A percentile compares a stretch with the other conserved stretches of the same genome.
These are phyloP conservation scores for Sparassis latifolia DNA, from an alignment of 1,284 basidiomycete species.

Conservation along the genomic window DNA sequence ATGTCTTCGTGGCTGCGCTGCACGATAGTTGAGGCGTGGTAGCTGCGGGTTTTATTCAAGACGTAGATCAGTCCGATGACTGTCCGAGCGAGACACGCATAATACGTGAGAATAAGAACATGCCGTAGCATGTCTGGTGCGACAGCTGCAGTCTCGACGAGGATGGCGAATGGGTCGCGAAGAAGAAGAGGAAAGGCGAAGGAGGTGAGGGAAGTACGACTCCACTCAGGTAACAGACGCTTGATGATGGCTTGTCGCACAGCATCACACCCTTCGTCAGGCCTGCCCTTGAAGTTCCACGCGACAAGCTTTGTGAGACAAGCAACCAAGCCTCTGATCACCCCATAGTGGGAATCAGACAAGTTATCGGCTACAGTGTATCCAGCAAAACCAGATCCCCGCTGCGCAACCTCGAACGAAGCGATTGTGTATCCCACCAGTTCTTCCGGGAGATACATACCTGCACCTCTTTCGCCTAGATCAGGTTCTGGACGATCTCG, in stretches of 20 bases:
- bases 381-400: constrained; percentile 51
- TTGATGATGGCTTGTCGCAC: constrained; percentile 84
- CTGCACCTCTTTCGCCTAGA: constrained; percentile 61
- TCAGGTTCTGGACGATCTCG: constrained; percentile 73
- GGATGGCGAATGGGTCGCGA: constrained; percentile 81
- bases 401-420: constrained; percentile 74
- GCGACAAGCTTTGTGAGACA: constrained; percentile 65
- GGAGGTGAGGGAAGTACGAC: constrained; percentile 67
- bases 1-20: constrained; percentile 52
- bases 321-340: constrained; percentile 72
- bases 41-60: constrained; percentile 61
- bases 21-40: constrained; percentile 35
- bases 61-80: constrained; percentile 79
- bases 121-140: constrained; percentile 84
- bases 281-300: constrained; percentile 57
- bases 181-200: constrained; percentile 77
- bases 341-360: constrained; percentile 69
- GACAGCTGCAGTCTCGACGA: constrained; percentile 85
- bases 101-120: constrained; percentile 81
- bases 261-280: constrained; percentile 66
- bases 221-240: constrained; percentile 85
- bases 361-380: constrained; percentile 66
- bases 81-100: constrained; percentile 79
- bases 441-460: constrained; percentile 86
- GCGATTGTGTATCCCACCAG: constrained; percentile 85